Percentiles rank a stretch among this genome's conserved stretches.
Evolutionary conservation across 352 stramenopile species (phyloP).

Genomic region (Phytopythium ostracodes): DNA sequence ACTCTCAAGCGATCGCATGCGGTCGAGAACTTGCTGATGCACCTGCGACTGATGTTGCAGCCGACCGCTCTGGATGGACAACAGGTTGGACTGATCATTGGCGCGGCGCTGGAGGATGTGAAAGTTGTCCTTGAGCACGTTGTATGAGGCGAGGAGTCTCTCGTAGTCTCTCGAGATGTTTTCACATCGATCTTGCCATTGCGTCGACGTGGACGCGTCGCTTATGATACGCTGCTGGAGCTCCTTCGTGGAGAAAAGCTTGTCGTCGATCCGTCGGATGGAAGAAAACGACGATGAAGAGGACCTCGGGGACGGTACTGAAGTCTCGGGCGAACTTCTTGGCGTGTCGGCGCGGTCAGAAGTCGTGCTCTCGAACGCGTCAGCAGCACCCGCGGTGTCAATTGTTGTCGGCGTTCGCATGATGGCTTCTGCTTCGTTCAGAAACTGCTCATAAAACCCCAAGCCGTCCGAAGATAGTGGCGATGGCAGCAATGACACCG

Average conservation of each 20-base stretch:
- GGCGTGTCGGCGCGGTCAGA: background rate
- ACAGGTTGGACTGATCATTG: conserved; percentile 63
- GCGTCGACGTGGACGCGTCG: conserved; percentile 9
- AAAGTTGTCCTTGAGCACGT: conserved; percentile 46
- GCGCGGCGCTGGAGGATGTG: conserved; percentile 48
- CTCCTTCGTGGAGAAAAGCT: background rate
- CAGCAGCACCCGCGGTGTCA: background rate
- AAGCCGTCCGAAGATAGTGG: background rate
- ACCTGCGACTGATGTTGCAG: conserved; percentile 47
- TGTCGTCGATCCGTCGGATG: background rate
- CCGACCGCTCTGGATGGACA: conserved; percentile 54
- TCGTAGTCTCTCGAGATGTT: conserved; percentile 16
- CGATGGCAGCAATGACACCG: background rate
- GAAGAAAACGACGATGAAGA: background rate
- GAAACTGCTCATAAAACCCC: conserved; percentile 2
- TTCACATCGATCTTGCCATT: conserved; percentile 30
- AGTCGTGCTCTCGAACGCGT: background rate
- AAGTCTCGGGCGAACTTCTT: background rate
- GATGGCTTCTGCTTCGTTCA: background rate
- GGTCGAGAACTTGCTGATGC: conserved; percentile 54
- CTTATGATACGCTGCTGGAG: conserved; percentile 9
- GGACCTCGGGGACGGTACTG: background rate
- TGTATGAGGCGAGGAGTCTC: conserved; percentile 23
- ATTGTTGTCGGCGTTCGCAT: background rate
- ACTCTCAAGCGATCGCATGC: conserved; percentile 38